These are phyloP conservation scores for Blastobotrys peoriensis DNA, from an alignment of 805 yeast genomes.

Conservation along the genomic window DNA sequence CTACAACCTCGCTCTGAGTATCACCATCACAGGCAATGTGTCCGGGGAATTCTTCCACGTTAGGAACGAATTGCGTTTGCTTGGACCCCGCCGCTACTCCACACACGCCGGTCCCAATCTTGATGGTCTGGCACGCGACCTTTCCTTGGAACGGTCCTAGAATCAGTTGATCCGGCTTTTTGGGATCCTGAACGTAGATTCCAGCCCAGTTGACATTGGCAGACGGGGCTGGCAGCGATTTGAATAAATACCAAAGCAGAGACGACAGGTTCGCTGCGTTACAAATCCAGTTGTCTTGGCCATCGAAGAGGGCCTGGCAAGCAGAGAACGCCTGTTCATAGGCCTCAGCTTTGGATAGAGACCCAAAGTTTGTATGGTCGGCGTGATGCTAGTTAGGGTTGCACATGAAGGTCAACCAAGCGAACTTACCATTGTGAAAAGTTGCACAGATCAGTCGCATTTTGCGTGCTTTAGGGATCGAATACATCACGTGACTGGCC, in stretches of 20 bases:
- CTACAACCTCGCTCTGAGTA: conserved; percentile 88
- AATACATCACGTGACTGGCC: too few species aligned
- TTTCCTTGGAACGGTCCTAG: conserved; percentile 95
- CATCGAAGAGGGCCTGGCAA: conserved; percentile 58
- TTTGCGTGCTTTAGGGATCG: too few species aligned
- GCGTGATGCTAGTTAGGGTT: conserved; percentile 61
- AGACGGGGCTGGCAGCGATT: conserved; percentile 39
- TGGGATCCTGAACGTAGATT: conserved; percentile 56
- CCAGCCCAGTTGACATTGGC: conserved; percentile 85
- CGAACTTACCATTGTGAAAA: not conserved
- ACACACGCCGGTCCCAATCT: conserved; percentile 83
- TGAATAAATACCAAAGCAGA: conserved; percentile 82
- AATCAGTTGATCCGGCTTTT: conserved; percentile 42
- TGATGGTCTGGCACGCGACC: conserved; percentile 86
- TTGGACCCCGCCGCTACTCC: conserved; percentile 66
- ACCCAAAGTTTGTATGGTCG: conserved; percentile 53
- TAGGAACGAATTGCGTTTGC: conserved; percentile 65
- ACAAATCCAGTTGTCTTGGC: conserved; percentile 78
- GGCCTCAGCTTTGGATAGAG: conserved; percentile 39
- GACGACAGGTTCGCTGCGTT: conserved; percentile 84
- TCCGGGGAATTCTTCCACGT: conserved; percentile 78
- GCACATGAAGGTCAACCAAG: conserved; percentile 1
- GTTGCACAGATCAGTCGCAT: not conserved
- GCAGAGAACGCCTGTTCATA: conserved; percentile 54
- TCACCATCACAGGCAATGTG: conserved; percentile 98